These are phyloP conservation scores for Gymnopus androsaceus DNA, from an alignment of 1,284 basidiomycete species.

Conservation along the genomic window DNA sequence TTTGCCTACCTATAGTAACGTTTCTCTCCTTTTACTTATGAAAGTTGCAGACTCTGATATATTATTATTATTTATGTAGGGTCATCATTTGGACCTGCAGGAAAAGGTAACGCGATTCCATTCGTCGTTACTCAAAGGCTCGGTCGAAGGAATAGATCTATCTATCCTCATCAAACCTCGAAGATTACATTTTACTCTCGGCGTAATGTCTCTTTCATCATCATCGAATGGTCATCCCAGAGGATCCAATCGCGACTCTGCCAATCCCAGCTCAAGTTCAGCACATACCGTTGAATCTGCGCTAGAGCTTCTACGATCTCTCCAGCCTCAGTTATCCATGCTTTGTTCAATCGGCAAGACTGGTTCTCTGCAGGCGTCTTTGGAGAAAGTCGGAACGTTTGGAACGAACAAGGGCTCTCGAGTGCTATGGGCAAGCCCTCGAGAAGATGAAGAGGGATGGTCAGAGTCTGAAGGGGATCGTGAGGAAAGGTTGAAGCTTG, in stretches of 20 bases:
- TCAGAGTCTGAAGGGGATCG: conserved; percentile 22
- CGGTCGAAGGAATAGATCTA: conserved; percentile 57
- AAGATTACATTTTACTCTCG: conserved; percentile 68
- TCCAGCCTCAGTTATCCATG: conserved; percentile 46
- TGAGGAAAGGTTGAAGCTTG: conserved; percentile 31
- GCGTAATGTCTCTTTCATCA: conserved; percentile 59
- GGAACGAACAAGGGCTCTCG: conserved; percentile 40
- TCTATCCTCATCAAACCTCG: conserved; percentile 62
- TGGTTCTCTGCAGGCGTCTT: conserved; percentile 39
- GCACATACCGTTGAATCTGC: conserved; percentile 44
- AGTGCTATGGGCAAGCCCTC: conserved; percentile 58
- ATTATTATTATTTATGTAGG: conserved; percentile 35
- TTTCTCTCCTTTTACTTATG: not conserved
- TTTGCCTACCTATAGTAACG: conserved; percentile 47
- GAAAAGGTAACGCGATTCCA: conserved; percentile 47
- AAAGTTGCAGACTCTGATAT: not conserved
- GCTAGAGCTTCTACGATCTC: conserved; percentile 45
- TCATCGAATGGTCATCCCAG: not conserved
- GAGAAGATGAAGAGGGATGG: conserved; percentile 21
- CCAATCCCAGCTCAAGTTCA: not conserved
- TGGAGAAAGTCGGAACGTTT: conserved; percentile 56
- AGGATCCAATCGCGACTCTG: no score
- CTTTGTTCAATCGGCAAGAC: conserved; percentile 28
- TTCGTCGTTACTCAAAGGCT: conserved; percentile 36
- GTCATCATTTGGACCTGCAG: conserved; percentile 50